Percentiles rank a stretch among this genome's conserved stretches.
Evolutionary conservation across 768 basidiomycete species (phyloP).

Genomic region (Mrakia frigida): DNA sequence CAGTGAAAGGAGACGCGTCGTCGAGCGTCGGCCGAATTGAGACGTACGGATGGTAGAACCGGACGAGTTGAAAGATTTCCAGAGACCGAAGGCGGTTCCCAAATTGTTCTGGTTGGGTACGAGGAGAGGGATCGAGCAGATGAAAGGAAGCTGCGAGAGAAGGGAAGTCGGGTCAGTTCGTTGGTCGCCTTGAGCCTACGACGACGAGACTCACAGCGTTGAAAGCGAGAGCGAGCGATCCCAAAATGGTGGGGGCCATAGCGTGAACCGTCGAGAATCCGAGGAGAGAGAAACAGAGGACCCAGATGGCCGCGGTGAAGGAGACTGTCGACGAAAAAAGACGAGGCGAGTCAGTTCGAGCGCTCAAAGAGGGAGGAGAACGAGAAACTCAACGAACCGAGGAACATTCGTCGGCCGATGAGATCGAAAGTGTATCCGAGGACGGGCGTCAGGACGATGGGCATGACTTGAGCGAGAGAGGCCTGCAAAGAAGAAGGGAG

Average conservation of each 20-base stretch:
- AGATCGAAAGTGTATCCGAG: constrained; percentile 41
- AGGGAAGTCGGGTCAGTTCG: background rate
- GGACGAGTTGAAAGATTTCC: constrained; percentile 14
- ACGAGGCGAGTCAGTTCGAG: background rate
- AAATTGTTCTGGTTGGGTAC: constrained; percentile 18
- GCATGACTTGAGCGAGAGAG: constrained; percentile 38
- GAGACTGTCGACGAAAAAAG: background rate
- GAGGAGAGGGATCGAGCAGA: constrained; percentile 38
- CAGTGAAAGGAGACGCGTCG: background rate
- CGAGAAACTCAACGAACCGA: background rate
- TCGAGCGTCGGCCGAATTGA: background rate
- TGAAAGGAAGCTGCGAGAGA: constrained; percentile 35
- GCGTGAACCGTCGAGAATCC: background rate
- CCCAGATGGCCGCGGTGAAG: constrained; percentile 38
- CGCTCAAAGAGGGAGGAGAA: background rate
- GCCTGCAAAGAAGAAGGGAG: background rate
- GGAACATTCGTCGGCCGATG: constrained; percentile 37
- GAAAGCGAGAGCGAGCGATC: constrained; percentile 37
- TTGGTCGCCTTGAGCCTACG: too few species aligned
- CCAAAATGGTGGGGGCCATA: constrained; percentile 36
- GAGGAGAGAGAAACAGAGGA: constrained; percentile 40
- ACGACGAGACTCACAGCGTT: constrained; percentile 32
- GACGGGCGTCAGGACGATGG: constrained; percentile 42
- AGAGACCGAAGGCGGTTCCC: constrained; percentile 19
- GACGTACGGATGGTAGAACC: background rate